Evolutionary conservation across 208 protist species (phyloP).

Genomic region (Crithidia acanthocephali): DNA sequence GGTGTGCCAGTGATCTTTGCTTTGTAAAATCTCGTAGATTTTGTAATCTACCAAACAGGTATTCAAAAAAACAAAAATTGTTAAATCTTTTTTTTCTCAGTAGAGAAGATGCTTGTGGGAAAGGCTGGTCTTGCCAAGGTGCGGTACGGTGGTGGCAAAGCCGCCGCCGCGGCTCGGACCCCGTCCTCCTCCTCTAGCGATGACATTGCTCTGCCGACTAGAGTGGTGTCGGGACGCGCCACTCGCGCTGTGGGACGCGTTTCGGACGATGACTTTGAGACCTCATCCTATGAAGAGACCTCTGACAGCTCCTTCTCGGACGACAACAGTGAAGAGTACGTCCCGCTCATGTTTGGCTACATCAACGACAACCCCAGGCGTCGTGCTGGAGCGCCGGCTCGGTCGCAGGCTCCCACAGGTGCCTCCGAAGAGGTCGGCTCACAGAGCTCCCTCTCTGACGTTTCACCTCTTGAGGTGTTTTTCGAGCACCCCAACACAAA

Average conservation of each 20-base stretch:
- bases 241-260: slow-evolving; percentile 24
- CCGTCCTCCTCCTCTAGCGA: slow-evolving; percentile 27
- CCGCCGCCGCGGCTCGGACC: background rate
- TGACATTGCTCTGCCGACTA: slow-evolving; percentile 13
- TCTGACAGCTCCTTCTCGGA: slow-evolving; percentile 47
- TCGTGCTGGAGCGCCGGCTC: slow-evolving; percentile 28
- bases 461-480: slow-evolving; percentile 23
- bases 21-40: too few relatives aligned
- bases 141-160: background rate
- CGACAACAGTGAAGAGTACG: slow-evolving; percentile 65
- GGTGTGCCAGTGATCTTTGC: background rate
- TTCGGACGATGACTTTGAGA: slow-evolving; percentile 39
- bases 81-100: too few relatives aligned
- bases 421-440: slow-evolving; percentile 16
- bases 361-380: slow-evolving; percentile 41
- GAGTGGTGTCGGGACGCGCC: slow-evolving; percentile 16
- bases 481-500: slow-evolving; percentile 13
- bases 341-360: slow-evolving; percentile 56
- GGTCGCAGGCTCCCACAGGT: slow-evolving; percentile 19
- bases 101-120: slow-evolving; percentile 5
- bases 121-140: background rate
- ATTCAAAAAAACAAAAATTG: too few relatives aligned
- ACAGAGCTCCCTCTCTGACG: slow-evolving; percentile 26
- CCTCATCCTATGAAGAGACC: slow-evolving; percentile 26
- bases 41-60: too few relatives aligned